Evolutionary conservation across 176 grass and related monocot genomes (phyloP).

Genomic region (Eleusine indica): DNA sequence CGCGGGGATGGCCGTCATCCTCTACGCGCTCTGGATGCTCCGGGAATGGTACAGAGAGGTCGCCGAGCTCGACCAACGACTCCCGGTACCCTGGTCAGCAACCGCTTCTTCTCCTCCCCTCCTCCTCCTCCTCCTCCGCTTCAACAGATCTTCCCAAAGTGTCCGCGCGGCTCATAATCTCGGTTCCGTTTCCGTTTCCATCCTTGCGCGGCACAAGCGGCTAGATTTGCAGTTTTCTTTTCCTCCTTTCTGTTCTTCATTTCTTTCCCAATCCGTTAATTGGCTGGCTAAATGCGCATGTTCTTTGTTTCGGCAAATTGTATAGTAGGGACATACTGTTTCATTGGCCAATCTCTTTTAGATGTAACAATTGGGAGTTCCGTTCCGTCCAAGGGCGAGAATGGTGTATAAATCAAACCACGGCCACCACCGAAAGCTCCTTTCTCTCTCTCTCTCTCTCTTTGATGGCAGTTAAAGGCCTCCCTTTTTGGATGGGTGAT

Average conservation of each 20-base stretch:
- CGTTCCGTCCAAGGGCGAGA: slow-evolving; percentile 16
- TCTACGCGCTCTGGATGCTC: slow-evolving; percentile 97
- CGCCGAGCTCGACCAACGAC: background rate
- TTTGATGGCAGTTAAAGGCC: background rate
- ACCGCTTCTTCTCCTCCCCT: background rate
- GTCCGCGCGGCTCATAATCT: background rate
- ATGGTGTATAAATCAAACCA: slow-evolving; percentile 11
- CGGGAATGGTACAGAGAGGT: slow-evolving; percentile 67
- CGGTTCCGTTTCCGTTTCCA: background rate
- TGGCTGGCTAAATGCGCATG: background rate
- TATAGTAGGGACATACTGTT: slow-evolving; percentile 1
- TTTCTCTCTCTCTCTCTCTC: background rate
- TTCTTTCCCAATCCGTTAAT: background rate
- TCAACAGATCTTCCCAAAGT: slow-evolving; percentile 10
- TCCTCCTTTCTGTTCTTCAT: background rate
- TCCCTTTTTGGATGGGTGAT: slow-evolving; percentile 20
- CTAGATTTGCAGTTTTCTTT: background rate
- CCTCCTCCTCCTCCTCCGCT: background rate
- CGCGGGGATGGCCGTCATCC: slow-evolving; percentile 93
- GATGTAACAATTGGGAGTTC: background rate
- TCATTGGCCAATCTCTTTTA: background rate
- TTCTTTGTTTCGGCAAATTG: slow-evolving; percentile 8
- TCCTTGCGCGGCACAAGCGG: background rate
- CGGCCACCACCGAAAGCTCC: slow-evolving; percentile 36
- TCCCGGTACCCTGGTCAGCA: slow-evolving; percentile 66